Percentiles rank a stretch among this genome's conserved stretches.
Conservation (phyloP, 768 basidiomycete genomes). For the Panellus pusillus region DNA sequence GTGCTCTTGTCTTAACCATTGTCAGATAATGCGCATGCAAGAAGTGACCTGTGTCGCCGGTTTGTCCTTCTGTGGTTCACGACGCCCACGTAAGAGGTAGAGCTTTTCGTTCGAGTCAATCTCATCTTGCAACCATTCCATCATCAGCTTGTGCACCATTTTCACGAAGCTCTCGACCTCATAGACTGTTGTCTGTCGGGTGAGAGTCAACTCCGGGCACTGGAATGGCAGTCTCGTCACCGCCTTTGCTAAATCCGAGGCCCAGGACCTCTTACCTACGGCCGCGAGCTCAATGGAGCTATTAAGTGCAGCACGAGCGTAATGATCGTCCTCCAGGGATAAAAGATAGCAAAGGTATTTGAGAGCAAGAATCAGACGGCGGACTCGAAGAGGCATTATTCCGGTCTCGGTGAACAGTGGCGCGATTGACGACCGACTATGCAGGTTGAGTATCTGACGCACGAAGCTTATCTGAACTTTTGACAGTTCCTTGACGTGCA, state of each 20-base stretch:
- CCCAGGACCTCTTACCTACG: neutral
- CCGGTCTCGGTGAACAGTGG: constrained; percentile 26
- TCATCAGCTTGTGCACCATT: too few species aligned
- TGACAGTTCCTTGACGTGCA: constrained; percentile 5
- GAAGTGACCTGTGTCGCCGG: neutral
- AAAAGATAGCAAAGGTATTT: constrained; percentile 20
- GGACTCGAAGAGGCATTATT: constrained; percentile 22
- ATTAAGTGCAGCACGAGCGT: too few species aligned
- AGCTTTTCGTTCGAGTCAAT: neutral
- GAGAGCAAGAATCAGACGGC: constrained; percentile 20
- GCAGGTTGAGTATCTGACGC: constrained; percentile 22
- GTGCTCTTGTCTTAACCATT: neutral
- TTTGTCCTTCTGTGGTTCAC: neutral
- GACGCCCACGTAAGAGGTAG: neutral
- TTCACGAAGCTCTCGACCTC: too few species aligned
- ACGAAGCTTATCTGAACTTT: constrained; percentile 23
- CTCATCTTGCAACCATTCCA: too few species aligned
- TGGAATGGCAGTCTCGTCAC: neutral
- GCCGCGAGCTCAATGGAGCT: neutral
- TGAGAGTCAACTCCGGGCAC: too few species aligned
- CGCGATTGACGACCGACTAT: constrained; percentile 9
- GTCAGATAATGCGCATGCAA: neutral
- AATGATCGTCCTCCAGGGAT: neutral
- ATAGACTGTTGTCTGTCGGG: too few species aligned
- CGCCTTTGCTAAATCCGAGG: neutral